Percentiles rank a stretch among this genome's conserved stretches.
These are phyloP conservation scores for Sarcodon sp. DNA, from an alignment of 768 basidiomycete genomes.

Conservation along the genomic window DNA sequence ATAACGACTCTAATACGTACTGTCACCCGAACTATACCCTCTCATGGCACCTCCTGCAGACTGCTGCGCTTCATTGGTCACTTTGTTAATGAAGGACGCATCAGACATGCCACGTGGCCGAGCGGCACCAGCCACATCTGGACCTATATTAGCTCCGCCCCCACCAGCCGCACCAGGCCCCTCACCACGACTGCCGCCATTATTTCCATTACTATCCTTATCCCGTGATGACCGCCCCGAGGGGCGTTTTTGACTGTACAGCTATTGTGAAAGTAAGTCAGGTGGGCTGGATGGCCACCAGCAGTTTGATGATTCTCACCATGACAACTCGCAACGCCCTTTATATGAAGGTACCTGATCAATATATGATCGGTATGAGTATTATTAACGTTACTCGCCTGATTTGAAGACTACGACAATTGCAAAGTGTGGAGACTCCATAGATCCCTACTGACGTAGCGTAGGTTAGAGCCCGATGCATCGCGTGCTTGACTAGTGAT, in stretches of 20 bases:
- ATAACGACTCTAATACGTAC: constrained; percentile 11
- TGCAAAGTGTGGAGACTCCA: constrained; percentile 88
- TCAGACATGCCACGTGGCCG: constrained; percentile 69
- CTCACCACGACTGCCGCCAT: constrained; percentile 8
- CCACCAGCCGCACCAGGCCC: constrained; percentile 17
- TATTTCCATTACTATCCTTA: constrained; percentile 7
- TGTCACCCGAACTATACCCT: neutral
- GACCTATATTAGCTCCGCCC: constrained; percentile 24
- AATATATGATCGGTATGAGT: constrained; percentile 6
- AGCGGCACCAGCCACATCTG: constrained; percentile 22
- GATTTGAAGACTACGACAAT: constrained; percentile 81
- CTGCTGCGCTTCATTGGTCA: neutral
- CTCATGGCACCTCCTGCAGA: neutral
- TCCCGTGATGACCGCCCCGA: constrained; percentile 34
- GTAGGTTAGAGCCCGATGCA: constrained; percentile 81
- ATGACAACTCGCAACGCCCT: constrained; percentile 78
- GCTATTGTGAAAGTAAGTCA: constrained; percentile 26
- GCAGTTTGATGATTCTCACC: constrained; percentile 28
- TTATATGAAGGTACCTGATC: neutral
- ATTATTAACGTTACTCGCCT: constrained; percentile 33
- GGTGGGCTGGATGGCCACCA: neutral
- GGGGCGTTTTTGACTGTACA: constrained; percentile 71
- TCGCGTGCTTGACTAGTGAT: constrained; percentile 79
- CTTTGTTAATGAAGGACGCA: constrained; percentile 24
- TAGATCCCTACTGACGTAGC: constrained; percentile 85